Percentiles rank a stretch among this genome's conserved stretches.
These are phyloP conservation scores for Achaetomiella virescens DNA, from an alignment of 495 filamentous ascomycete species.

Conservation along the genomic window DNA sequence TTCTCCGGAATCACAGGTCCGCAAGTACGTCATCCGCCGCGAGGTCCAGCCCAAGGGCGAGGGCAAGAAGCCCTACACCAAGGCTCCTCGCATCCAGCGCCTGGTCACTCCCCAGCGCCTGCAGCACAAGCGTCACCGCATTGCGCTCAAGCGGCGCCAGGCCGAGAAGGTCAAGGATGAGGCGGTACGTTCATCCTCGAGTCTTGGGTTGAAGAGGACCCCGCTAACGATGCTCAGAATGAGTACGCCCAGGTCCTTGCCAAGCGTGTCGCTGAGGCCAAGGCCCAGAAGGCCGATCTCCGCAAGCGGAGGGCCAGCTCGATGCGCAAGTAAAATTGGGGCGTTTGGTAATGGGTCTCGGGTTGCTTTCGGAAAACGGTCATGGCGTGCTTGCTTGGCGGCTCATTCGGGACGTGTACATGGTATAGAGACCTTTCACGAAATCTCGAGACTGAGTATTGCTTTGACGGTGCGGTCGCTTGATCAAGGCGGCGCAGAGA, in stretches of 20 bases:
- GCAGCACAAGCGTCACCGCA: conserved; percentile 96
- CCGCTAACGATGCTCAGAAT: conserved; percentile 53
- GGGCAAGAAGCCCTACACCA: conserved; percentile 96
- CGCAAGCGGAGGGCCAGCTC: conserved; percentile 95
- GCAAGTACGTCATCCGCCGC: conserved; percentile 98
- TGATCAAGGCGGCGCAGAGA: conserved; percentile 4
- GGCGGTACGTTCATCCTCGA: conserved; percentile 64
- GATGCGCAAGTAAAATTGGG: conserved; percentile 73
- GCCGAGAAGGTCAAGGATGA: conserved; percentile 94
- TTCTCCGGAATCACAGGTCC: conserved; percentile 57
- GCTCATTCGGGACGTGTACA: conserved; percentile 30
- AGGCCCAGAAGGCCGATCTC: conserved; percentile 80
- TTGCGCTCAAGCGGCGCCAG: conserved; percentile 95
- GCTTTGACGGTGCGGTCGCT: conserved; percentile 17
- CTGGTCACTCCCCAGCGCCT: conserved; percentile 99
- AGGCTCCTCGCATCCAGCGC: conserved; percentile 98
- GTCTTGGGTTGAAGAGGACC: neutral
- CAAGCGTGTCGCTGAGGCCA: conserved; percentile 92
- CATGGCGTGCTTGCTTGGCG: conserved; percentile 30
- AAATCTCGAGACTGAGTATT: conserved; percentile 26
- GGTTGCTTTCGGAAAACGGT: conserved; percentile 33
- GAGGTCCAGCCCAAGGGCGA: conserved; percentile 92
- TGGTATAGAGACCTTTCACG: conserved; percentile 24
- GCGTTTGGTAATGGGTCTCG: conserved; percentile 37
- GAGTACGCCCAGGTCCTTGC: conserved; percentile 91